Conservation (phyloP, 1,284 basidiomycete genomes). For the Cronartium quercuum region DNA sequence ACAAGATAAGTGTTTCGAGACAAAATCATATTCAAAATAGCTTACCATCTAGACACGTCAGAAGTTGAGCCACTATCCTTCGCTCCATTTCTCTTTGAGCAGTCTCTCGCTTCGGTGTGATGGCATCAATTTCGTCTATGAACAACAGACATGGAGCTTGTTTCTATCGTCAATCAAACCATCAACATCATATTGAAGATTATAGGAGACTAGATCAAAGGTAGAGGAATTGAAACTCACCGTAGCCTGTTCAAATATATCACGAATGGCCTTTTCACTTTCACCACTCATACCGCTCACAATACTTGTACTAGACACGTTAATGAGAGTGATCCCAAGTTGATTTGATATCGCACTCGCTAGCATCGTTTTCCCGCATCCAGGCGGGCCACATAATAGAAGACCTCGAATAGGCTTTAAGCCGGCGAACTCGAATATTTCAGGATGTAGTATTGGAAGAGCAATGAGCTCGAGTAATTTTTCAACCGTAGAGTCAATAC, state of each 20-base stretch:
- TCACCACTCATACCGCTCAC: slow-evolving; percentile 98
- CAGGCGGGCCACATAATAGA: slow-evolving; percentile 86
- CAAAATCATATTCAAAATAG: slow-evolving; percentile 4
- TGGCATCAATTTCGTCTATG: slow-evolving; percentile 96
- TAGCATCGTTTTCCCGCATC: slow-evolving; percentile 89
- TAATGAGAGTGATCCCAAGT: slow-evolving; percentile 84
- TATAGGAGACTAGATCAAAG: neutral
- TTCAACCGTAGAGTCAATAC: slow-evolving; percentile 75
- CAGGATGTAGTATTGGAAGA: slow-evolving; percentile 88
- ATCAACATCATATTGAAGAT: neutral
- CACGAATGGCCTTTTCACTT: slow-evolving; percentile 87
- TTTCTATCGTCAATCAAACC: slow-evolving; percentile 55
- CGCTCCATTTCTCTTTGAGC: slow-evolving; percentile 97
- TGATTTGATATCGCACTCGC: slow-evolving; percentile 92
- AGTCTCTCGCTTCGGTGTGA: slow-evolving; percentile 93
- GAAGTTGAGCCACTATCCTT: slow-evolving; percentile 89
- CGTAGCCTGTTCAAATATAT: slow-evolving; percentile 94
- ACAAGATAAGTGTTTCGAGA: slow-evolving; percentile 12
- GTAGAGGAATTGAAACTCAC: slow-evolving; percentile 51
- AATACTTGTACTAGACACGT: slow-evolving; percentile 84
- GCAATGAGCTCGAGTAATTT: slow-evolving; percentile 92
- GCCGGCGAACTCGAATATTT: slow-evolving; percentile 87
- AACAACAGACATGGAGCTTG: slow-evolving; percentile 83
- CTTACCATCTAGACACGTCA: slow-evolving; percentile 94
- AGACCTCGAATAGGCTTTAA: slow-evolving; percentile 91